Conservation (phyloP, 179 eudicot species). For the Carnegiea gigantea region DNA sequence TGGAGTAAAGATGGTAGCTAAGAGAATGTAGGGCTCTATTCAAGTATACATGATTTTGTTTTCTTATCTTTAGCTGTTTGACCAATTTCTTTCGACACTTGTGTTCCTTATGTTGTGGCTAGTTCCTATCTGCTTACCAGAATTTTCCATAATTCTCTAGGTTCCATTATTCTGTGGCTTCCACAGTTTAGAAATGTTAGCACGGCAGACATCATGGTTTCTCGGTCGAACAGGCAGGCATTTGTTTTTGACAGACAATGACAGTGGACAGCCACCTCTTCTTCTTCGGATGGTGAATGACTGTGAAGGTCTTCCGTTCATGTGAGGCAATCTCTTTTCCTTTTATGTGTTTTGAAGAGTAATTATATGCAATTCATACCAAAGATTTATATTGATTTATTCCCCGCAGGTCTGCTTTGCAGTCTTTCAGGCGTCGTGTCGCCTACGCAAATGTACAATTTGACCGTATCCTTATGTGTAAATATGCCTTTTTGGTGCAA, state of each 20-base stretch:
- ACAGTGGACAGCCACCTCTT: conserved; percentile 69
- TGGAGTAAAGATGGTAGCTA: no score
- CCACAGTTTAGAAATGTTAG: conserved; percentile 57
- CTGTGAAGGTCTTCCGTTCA: conserved; percentile 61
- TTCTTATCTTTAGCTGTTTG: neutral
- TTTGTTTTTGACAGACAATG: conserved; percentile 62
- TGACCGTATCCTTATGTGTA: conserved; percentile 72
- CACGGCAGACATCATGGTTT: conserved; percentile 57
- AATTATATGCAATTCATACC: neutral
- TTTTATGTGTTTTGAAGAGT: neutral
- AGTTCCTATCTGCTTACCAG: neutral
- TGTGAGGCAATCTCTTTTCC: conserved; percentile 40
- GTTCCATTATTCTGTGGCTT: conserved; percentile 78
- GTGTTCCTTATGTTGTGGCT: neutral
- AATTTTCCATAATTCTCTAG: conserved; percentile 28
- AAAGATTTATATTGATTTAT: neutral
- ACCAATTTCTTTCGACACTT: neutral
- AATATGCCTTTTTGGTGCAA: neutral
- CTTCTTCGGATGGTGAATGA: conserved; percentile 75
- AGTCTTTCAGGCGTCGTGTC: conserved; percentile 73
- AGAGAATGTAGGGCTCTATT: no score
- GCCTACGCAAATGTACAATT: conserved; percentile 84
- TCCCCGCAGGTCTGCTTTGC: conserved; percentile 71
- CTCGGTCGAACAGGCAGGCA: conserved; percentile 72
- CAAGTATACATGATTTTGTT: neutral